phyloP scores from a whole-genome alignment of 2,329 filamentous ascomycete species.

The Trichothecium sympodiale region DNA sequence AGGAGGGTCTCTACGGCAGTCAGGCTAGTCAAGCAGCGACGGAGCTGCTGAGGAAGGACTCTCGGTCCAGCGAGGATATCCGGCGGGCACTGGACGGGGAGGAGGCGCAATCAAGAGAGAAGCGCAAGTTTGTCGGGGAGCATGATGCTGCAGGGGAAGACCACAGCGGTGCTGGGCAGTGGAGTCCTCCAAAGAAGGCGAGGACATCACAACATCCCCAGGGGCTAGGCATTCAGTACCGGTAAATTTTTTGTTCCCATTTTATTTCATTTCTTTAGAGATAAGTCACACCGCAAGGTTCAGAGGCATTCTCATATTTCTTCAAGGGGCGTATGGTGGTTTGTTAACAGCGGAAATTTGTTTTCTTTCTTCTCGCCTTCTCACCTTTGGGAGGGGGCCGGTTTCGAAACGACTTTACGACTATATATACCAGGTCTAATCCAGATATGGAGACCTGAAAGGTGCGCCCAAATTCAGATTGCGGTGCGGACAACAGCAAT shows the following conservation, averaged over 20 bases:
- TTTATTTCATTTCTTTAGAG: too few relatives aligned
- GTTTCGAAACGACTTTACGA: too few relatives aligned
- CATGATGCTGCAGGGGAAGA: slow-evolving; percentile 16
- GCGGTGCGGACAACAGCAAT: too few relatives aligned
- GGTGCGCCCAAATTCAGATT: too few relatives aligned
- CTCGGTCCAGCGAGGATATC: slow-evolving; percentile 41
- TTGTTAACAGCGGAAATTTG: too few relatives aligned
- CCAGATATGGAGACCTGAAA: too few relatives aligned
- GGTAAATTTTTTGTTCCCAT: slow-evolving; percentile 5
- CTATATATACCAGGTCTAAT: too few relatives aligned
- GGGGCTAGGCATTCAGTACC: slow-evolving; percentile 43
- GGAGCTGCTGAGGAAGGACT: slow-evolving; percentile 57
- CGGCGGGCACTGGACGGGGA: slow-evolving; percentile 31
- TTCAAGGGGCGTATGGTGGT: too few relatives aligned
- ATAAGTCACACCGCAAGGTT: too few relatives aligned
- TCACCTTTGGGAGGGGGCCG: too few relatives aligned
- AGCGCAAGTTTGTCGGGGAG: slow-evolving; percentile 37
- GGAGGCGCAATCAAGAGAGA: slow-evolving; percentile 34
- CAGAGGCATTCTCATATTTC: too few relatives aligned
- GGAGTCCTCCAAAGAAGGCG: slow-evolving; percentile 41
- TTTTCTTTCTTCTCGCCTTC: too few relatives aligned
- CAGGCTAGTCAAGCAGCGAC: slow-evolving; percentile 70
- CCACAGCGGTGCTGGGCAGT: slow-evolving; percentile 18
- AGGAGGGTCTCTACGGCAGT: slow-evolving; percentile 52
- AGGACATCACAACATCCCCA: slow-evolving; percentile 29